Conservation (phyloP, 345 rosid species). For the Linum lewisii region DNA sequence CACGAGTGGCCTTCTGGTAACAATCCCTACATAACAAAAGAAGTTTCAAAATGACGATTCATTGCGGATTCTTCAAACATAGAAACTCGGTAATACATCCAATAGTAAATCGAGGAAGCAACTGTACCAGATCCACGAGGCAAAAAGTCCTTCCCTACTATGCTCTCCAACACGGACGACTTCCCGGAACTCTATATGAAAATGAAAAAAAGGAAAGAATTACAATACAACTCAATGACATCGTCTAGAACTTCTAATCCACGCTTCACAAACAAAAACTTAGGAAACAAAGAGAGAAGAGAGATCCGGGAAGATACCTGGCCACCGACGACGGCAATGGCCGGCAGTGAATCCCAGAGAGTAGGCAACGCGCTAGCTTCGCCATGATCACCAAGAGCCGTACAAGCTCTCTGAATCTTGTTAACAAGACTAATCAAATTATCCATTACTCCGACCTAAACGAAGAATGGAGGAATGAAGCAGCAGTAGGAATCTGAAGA, state of each 20-base stretch:
- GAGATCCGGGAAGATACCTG: slow-evolving; percentile 43
- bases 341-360: slow-evolving; percentile 92
- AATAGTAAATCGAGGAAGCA: background rate
- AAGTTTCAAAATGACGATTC: background rate
- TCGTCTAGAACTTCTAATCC: background rate
- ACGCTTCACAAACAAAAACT: background rate
- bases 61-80: background rate
- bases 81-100: background rate
- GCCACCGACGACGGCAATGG: slow-evolving; percentile 99
- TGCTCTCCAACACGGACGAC: slow-evolving; percentile 95
- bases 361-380: slow-evolving; percentile 85
- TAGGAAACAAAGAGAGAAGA: slow-evolving; percentile 3
- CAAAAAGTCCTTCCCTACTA: slow-evolving; percentile 92
- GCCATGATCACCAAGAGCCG: slow-evolving; percentile 99
- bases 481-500: background rate
- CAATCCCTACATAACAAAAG: slow-evolving; percentile 51
- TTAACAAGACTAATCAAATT: slow-evolving; percentile 84
- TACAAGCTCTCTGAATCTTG: slow-evolving; percentile 98
- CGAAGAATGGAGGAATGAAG: background rate
- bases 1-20: slow-evolving; percentile 93
- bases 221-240: background rate
- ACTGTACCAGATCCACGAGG: slow-evolving; percentile 99
- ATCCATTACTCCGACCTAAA: slow-evolving; percentile 48
- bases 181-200: slow-evolving; percentile 83
- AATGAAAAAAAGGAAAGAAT: background rate